These are phyloP conservation scores for Brassica juncea DNA, from an alignment of 345 rosid genomes.

Conservation along the genomic window DNA sequence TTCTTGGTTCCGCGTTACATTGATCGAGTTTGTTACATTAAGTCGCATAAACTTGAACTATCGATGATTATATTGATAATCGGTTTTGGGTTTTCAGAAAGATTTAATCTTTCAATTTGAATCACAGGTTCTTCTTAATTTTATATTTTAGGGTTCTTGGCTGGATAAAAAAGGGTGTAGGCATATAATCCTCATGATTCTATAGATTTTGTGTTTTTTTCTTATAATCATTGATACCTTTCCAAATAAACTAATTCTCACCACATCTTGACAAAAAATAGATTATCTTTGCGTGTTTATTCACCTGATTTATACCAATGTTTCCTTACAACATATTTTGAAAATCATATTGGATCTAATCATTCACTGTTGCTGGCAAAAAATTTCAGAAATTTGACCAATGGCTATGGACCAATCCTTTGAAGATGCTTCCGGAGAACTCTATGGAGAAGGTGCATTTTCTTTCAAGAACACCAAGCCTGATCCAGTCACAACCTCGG, in stretches of 20 bases:
- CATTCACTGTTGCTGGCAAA: background rate
- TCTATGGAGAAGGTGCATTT: conserved; percentile 43
- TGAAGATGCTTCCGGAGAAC: conserved; percentile 41
- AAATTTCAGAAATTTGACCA: conserved; percentile 27
- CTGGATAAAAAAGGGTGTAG: background rate
- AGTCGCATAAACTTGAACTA: no score
- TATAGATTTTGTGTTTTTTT: background rate
- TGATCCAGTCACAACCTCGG: conserved; percentile 6
- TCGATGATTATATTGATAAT: no score
- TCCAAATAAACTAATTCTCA: conserved; percentile 28
- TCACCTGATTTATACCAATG: conserved; percentile 6
- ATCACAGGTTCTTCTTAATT: background rate
- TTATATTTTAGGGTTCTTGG: conserved; percentile 8
- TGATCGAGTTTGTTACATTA: no score
- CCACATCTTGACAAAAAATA: background rate
- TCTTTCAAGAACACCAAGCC: conserved; percentile 38
- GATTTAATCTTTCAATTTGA: no score
- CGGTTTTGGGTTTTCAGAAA: no score
- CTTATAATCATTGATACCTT: background rate
- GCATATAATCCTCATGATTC: background rate
- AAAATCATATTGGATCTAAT: conserved; percentile 20
- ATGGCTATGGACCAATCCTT: conserved; percentile 44
- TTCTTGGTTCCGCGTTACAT: background rate
- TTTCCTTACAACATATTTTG: background rate
- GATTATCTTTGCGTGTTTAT: conserved; percentile 3